Evolutionary conservation across 1,139 yeast species (phyloP).

Genomic region (Torulaspora pretoriensis): DNA sequence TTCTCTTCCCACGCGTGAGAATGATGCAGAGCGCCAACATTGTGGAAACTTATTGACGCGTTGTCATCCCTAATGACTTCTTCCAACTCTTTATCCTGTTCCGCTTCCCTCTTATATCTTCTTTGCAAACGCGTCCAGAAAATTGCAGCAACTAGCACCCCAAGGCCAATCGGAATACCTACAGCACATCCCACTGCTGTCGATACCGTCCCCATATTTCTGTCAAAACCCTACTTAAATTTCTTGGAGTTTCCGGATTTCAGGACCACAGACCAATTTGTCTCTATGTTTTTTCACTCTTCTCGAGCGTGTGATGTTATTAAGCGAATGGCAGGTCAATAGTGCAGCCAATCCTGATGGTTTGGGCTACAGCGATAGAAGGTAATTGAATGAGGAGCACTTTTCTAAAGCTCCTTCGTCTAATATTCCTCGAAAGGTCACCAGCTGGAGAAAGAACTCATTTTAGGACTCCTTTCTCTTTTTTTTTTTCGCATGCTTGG

Average conservation of each 20-base stretch:
- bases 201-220: constrained; percentile 31
- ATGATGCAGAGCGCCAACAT: constrained; percentile 26
- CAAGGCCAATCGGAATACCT: constrained; percentile 44
- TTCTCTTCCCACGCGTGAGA: constrained; percentile 12
- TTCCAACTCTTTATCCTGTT: constrained; percentile 34
- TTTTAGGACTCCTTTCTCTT: constrained; percentile 5
- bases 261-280: neutral
- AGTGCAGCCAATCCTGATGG: neutral
- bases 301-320: neutral
- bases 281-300: neutral
- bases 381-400: neutral
- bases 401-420: neutral
- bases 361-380: neutral
- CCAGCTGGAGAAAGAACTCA: constrained; percentile 3
- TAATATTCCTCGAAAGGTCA: neutral
- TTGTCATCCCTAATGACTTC: constrained; percentile 33
- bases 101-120: constrained; percentile 38
- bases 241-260: neutral
- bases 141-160: constrained; percentile 34
- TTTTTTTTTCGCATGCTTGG: neutral
- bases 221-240: neutral
- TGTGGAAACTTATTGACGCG: constrained; percentile 35
- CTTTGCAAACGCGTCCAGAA: constrained; percentile 40
- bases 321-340: constrained; percentile 6
- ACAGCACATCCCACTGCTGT: constrained; percentile 50